Evolutionary conservation across 352 stramenopile species (phyloP).

Genomic region (Phytophthora constricta): DNA sequence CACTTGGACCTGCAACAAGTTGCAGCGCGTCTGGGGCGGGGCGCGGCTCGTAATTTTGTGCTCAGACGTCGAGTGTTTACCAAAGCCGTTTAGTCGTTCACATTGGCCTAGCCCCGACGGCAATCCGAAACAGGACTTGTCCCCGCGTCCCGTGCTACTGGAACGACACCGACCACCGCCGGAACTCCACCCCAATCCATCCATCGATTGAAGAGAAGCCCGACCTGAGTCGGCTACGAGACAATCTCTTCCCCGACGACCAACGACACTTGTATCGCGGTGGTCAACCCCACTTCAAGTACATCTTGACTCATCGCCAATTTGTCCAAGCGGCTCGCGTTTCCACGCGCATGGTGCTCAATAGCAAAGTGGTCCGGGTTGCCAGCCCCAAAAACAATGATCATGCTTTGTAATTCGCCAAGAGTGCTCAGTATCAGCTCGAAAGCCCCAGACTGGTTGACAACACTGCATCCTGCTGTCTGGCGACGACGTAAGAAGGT

Average conservation of each 20-base stretch:
- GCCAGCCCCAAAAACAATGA: too few species aligned
- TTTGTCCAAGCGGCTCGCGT: not conserved
- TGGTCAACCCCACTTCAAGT: not conserved
- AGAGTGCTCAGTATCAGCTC: not conserved
- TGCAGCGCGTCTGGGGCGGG: not conserved
- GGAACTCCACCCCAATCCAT: too few species aligned
- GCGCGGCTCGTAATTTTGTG: too few species aligned
- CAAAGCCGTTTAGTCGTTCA: too few species aligned
- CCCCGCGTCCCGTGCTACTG: not conserved
- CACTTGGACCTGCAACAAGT: too few species aligned
- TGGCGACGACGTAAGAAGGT: too few species aligned
- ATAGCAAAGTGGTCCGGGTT: not conserved
- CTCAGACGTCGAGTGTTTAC: too few species aligned
- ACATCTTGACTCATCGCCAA: not conserved
- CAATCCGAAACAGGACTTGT: not conserved
- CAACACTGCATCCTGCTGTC: not conserved
- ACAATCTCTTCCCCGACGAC: not conserved
- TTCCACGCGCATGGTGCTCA: not conserved
- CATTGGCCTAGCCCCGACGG: too few species aligned
- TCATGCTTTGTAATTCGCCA: too few species aligned
- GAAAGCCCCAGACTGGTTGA: not conserved
- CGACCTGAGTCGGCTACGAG: not conserved
- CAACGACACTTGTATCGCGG: not conserved
- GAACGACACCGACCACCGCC: not conserved
- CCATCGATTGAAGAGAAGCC: too few species aligned